These are phyloP conservation scores for Inga oerstediana DNA, from an alignment of 306 rosid species.

Conservation along the genomic window DNA sequence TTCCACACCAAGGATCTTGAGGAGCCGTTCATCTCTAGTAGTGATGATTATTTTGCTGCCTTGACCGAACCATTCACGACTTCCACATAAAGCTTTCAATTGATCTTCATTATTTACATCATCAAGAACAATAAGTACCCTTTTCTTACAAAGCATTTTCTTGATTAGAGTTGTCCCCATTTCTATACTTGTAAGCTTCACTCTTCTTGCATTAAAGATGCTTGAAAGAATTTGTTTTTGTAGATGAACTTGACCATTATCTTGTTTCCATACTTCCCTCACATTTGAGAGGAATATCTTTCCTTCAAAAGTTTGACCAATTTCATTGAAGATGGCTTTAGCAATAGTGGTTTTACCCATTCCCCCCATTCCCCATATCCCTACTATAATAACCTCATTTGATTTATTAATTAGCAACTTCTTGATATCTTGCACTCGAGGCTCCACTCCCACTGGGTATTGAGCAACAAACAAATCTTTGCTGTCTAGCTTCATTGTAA, in stretches of 20 bases:
- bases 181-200: neutral
- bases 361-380: neutral
- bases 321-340: slow-evolving; percentile 2
- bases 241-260: neutral
- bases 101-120: neutral
- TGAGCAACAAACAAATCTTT: neutral
- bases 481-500: neutral
- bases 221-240: neutral
- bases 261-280: neutral
- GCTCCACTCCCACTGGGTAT: neutral
- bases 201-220: neutral
- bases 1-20: neutral
- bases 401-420: neutral
- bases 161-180: neutral
- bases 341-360: neutral
- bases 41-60: neutral
- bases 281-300: neutral
- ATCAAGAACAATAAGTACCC: neutral
- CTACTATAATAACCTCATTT: neutral
- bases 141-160: neutral
- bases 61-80: neutral
- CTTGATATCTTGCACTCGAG: neutral
- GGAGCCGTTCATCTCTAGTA: neutral
- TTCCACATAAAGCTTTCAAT: neutral
- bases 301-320: neutral